Base-by-base conservation (phyloP, 306 rosid genomes). In the Oemleria cerasiformis region DNA sequence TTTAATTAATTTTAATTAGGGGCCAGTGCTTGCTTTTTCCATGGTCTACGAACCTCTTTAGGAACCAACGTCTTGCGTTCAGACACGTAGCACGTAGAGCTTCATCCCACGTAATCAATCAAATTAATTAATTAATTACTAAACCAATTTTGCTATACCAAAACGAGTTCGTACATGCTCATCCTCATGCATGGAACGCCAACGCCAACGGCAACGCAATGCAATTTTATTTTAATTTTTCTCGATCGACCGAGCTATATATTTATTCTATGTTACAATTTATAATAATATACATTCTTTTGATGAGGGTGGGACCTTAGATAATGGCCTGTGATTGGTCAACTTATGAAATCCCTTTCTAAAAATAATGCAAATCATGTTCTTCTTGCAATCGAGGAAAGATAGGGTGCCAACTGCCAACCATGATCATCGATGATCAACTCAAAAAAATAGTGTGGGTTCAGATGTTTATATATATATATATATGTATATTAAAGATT, bases 41-140 rank as follows among this genome's bases (percentile, higher is more conserved):
- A 77, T 60, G 71, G 38, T 72, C 51, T 56, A 69, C 50, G 13
- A 55, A 40, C 17, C n/a, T n/a, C 17, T 59, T 59, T 41, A 3
- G 25, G 14, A 63, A 19, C 25, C 13, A 36, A 65, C 39, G 50
- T 25, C 7, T 68, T 41, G 65, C 57, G 21, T 49, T 36, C 36
- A 21, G 78, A 76, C 87, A 84, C 86, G 86, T 78, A 62, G 63
- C 47, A 8, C 17, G 7, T 20, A 16, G 20, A 30, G 14, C 4
- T 39, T 36, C 49, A 54, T 14, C 16, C 54, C 63, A 65, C 1
- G 66, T 23, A 55, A 54, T 64, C 44, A 60, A 13, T 6, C 6
- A 19, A 14, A 3, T 50, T 7, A 67, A 10, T 19, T 50, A 51
- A 68, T 34, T 8, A 42, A 21, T 2, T 21, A 45, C 56, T 45